Conservation (phyloP, 176 grass and related monocot species). For the Hsuehochloa calcarea region DNA sequence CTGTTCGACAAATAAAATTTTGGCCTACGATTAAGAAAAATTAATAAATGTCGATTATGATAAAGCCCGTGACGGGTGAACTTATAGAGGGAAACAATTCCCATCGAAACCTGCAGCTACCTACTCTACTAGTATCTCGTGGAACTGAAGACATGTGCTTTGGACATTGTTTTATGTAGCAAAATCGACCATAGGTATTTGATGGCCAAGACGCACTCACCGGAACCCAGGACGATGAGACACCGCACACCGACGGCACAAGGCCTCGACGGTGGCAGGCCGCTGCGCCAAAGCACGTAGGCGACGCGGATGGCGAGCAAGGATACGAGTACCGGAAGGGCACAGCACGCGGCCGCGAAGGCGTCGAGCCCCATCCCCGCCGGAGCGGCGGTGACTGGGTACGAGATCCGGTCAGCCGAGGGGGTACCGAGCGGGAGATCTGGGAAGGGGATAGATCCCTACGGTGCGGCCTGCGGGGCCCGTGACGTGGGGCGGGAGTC, state of each 20-base stretch:
- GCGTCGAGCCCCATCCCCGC: constrained; percentile 16
- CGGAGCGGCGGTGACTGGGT: background rate
- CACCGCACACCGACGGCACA: constrained; percentile 26
- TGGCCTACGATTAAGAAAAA: background rate
- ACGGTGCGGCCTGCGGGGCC: background rate
- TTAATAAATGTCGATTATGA: background rate
- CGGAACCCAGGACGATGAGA: constrained; percentile 63
- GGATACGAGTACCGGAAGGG: constrained; percentile 39
- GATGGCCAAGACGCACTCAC: constrained; percentile 32
- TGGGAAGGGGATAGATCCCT: background rate
- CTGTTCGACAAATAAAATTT: background rate
- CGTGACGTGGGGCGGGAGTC: no score
- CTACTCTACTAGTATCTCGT: background rate
- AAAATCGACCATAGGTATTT: background rate
- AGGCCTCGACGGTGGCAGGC: constrained; percentile 26
- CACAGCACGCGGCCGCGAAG: background rate
- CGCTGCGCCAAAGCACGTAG: constrained; percentile 45
- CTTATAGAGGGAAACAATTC: background rate
- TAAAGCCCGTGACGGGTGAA: background rate
- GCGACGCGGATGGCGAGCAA: constrained; percentile 45
- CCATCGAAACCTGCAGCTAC: background rate
- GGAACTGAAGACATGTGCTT: background rate
- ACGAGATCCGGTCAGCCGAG: background rate
- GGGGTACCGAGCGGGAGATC: background rate
- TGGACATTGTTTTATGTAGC: background rate